Evolutionary conservation across 1,284 basidiomycete species (phyloP).

Genomic region (Blastosporella zonata): DNA sequence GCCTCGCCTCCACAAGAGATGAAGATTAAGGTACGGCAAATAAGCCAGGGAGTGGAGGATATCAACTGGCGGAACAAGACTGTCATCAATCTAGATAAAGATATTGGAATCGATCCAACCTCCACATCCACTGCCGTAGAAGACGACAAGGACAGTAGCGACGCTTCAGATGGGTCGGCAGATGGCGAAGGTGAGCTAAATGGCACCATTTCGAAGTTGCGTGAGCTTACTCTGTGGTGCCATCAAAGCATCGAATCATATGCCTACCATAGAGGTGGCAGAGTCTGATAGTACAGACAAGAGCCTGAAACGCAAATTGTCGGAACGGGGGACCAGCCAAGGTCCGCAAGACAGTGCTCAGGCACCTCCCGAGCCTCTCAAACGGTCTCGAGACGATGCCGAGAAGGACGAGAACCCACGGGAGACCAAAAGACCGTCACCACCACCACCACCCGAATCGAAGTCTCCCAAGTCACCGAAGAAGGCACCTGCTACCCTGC

Average conservation of each 20-base stretch:
- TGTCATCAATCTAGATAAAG: constrained; percentile 27
- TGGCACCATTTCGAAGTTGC: background rate
- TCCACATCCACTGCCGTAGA: constrained; percentile 12
- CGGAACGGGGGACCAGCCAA: constrained; percentile 54
- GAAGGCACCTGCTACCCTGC: constrained; percentile 30
- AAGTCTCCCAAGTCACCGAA: constrained; percentile 31
- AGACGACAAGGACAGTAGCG: constrained; percentile 10
- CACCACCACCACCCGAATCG: constrained; percentile 66
- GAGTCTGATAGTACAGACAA: constrained; percentile 49
- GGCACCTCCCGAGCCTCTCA: constrained; percentile 36
- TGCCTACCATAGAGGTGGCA: constrained; percentile 13
- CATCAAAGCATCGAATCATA: constrained; percentile 4
- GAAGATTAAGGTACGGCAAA: constrained; percentile 71
- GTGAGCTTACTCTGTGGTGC: constrained; percentile 6
- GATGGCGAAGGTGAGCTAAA: constrained; percentile 17
- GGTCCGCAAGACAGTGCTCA: constrained; percentile 40
- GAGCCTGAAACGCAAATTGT: constrained; percentile 62
- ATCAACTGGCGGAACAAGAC: constrained; percentile 61
- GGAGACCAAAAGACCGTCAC: constrained; percentile 61
- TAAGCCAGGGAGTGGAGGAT: constrained; percentile 74
- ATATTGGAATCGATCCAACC: constrained; percentile 21
- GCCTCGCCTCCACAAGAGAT: constrained; percentile 70
- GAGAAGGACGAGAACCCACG: constrained; percentile 57
- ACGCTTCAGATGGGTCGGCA: constrained; percentile 10
- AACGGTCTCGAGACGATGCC: constrained; percentile 52